Conservation (phyloP, 2,329 filamentous ascomycete species). For the Uncinocarpus reesii region DNA sequence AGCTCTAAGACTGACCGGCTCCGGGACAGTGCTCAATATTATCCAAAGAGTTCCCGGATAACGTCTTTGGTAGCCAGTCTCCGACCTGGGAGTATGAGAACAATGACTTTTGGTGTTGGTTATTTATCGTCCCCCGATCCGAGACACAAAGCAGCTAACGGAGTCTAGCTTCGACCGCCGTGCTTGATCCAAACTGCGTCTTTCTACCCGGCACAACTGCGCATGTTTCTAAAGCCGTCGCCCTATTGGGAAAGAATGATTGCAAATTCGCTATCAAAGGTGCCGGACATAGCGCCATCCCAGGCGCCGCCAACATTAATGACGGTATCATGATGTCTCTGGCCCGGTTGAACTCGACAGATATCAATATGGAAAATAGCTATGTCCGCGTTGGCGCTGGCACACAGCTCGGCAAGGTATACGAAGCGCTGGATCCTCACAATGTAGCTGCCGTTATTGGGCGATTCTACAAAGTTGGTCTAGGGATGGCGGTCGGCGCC, state of each 20-base stretch:
- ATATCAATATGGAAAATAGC: background rate
- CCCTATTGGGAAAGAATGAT: slow-evolving; percentile 21
- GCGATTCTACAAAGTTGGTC: slow-evolving; percentile 7
- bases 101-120: slow-evolving; percentile 10
- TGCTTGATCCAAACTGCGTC: slow-evolving; percentile 23
- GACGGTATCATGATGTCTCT: slow-evolving; percentile 28
- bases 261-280: slow-evolving; percentile 31
- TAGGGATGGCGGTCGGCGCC: slow-evolving; percentile 6
- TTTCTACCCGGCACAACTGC: slow-evolving; percentile 22
- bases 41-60: slow-evolving; percentile 1
- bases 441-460: slow-evolving; percentile 3
- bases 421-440: slow-evolving; percentile 6
- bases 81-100: slow-evolving; percentile 1
- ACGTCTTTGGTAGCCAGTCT: background rate
- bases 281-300: slow-evolving; percentile 33
- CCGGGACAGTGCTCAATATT: background rate
- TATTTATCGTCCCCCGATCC: background rate
- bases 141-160: background rate
- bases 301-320: slow-evolving; percentile 32
- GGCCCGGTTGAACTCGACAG: background rate
- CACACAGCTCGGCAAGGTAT: background rate
- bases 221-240: slow-evolving; percentile 22
- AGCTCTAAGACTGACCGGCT: background rate
- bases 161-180: slow-evolving; percentile 4
- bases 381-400: slow-evolving; percentile 2